Base-by-base conservation (phyloP, 768 basidiomycete genomes). In the Russula abietina region DNA sequence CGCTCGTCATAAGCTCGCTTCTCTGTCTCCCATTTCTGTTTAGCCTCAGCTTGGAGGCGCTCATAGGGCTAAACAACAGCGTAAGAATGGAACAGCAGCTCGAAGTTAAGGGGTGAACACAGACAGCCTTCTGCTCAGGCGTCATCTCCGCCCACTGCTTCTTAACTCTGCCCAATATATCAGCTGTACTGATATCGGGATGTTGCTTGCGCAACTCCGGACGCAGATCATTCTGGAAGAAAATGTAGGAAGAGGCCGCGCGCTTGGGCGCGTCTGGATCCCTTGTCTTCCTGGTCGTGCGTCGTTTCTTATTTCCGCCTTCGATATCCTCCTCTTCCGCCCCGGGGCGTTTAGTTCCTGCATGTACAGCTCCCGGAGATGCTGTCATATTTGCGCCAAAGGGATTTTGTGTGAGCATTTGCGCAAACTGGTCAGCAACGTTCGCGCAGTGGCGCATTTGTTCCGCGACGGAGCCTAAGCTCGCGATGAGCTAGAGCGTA, bases 201-300 rank as follows among this genome's bases (percentile, higher is more conserved):
- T 89, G 75, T 68, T 80, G 74, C 43, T 79, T 77, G 77, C 87
- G 86, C 68, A 95, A 79, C 61, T 83, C 79, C 62, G 83, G 82
- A 72, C 93, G 88, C 58, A 93, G 80, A 16, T 90, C 89, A 72
- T 96, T 97, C 77, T 98, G 96, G 81, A 89, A 98, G 68, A 95
- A 77, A 70, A 98, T 84, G 76, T 96, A 98, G 22, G 93, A 93
- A 8, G 91, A 91, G 16, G 93, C 82, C 30, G 96, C 95, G 10
- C 93, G 87, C 73, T 95, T 97, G 36, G 96, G 96, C 61, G 93
- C 93, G 74, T 94, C 89, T 22, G 94, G 93, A 70, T 98, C 95
- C 74, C 87, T 86, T 45, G 70, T 79, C 69, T 88, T 87, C 75
- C 87, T 93, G 77, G 68, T 77, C 77, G 41, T 50, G 66, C 84